Percentiles rank a stretch among this genome's conserved stretches.
Evolutionary conservation across 768 basidiomycete genomes (phyloP).

Genomic region (Postia placenta): DNA sequence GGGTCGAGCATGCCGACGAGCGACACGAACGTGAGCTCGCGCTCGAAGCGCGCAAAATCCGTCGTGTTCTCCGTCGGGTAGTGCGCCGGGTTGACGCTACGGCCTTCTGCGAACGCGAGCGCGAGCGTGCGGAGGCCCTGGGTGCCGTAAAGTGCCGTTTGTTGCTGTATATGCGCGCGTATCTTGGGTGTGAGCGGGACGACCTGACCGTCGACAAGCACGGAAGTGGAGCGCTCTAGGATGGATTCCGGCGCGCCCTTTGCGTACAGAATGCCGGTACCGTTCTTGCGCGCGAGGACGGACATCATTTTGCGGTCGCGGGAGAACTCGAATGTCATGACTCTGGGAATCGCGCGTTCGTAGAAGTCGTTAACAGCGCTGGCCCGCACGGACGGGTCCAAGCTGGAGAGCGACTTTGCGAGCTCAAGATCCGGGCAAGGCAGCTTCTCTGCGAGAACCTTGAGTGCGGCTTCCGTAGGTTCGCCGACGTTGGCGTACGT

Average conservation of each 20-base stretch:
- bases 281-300: slow-evolving; percentile 72
- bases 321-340: slow-evolving; percentile 96
- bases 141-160: slow-evolving; percentile 67
- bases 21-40: slow-evolving; percentile 88
- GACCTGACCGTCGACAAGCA: slow-evolving; percentile 55
- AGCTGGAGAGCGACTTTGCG: slow-evolving; percentile 46
- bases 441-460: slow-evolving; percentile 92
- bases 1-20: slow-evolving; percentile 98
- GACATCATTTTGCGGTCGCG: slow-evolving; percentile 99
- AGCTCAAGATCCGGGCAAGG: slow-evolving; percentile 62
- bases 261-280: slow-evolving; percentile 75
- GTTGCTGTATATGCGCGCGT: slow-evolving; percentile 53
- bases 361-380: slow-evolving; percentile 83
- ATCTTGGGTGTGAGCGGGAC: slow-evolving; percentile 62
- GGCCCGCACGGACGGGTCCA: slow-evolving; percentile 59
- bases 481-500: slow-evolving; percentile 84
- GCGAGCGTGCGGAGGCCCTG: slow-evolving; percentile 88
- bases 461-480: slow-evolving; percentile 95
- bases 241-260: slow-evolving; percentile 97
- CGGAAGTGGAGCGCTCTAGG: slow-evolving; percentile 79
- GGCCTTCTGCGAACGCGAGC: slow-evolving; percentile 76
- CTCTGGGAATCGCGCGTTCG: slow-evolving; percentile 66
- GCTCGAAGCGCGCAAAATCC: slow-evolving; percentile 89
- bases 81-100: slow-evolving; percentile 71
- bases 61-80: slow-evolving; percentile 74